phyloP scores from a whole-genome alignment of 495 filamentous ascomycete genomes.

The Patellaria atrata region DNA sequence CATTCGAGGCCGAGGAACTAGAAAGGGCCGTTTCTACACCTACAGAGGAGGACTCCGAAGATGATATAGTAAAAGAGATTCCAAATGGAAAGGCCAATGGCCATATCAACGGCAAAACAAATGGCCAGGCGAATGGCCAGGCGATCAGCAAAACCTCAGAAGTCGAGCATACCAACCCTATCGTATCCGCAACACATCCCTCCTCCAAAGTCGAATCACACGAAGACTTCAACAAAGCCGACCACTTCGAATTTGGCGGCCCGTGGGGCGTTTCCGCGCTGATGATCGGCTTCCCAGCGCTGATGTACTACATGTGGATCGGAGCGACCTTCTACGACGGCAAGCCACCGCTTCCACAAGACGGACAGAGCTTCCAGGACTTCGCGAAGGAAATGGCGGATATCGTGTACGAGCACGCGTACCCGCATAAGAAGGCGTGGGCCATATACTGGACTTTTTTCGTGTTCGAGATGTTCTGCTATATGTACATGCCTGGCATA shows the following conservation, averaged over 20 bases:
- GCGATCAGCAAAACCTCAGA: conserved; percentile 2
- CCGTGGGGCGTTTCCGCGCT: conserved; percentile 58
- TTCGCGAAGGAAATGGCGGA: conserved; percentile 53
- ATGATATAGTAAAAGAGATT: conserved; percentile 9
- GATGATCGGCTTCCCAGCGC: conserved; percentile 81
- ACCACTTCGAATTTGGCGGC: conserved; percentile 81
- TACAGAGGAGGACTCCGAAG: conserved; percentile 4
- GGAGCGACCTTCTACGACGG: conserved; percentile 84
- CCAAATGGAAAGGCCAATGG: conserved; percentile 15
- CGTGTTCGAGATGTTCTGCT: conserved; percentile 65
- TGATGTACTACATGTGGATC: conserved; percentile 99
- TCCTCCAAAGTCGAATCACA: too few species aligned
- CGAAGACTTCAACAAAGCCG: conserved; percentile 65
- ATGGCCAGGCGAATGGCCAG: conserved; percentile 18
- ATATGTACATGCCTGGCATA: conserved; percentile 73
- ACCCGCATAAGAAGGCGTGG: conserved; percentile 69
- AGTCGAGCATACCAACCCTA: conserved; percentile 4
- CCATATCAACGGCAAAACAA: conserved; percentile 8
- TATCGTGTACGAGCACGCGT: conserved; percentile 68
- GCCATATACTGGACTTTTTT: conserved; percentile 86
- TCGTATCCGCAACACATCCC: conserved; percentile 33
- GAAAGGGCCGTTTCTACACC: too few species aligned
- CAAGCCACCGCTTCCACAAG: conserved; percentile 52
- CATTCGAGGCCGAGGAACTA: conserved; percentile 4
- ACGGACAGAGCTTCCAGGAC: conserved; percentile 48